These are phyloP conservation scores for Lobosporangium transversale DNA, from an alignment of 192 early-diverging fungal genomes.

Conservation along the genomic window DNA sequence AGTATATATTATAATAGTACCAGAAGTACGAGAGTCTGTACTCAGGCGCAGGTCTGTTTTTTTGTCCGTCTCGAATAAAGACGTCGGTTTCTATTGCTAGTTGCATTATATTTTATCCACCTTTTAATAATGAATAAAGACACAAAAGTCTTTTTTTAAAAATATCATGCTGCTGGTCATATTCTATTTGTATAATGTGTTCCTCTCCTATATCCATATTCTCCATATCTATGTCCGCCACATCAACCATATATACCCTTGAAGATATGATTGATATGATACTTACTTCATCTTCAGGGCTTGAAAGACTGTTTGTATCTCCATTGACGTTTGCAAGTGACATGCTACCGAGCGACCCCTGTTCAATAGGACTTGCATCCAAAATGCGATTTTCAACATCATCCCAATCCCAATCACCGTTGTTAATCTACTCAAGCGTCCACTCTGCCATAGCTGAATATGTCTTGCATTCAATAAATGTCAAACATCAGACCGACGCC, in stretches of 20 bases:
- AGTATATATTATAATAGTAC: no score
- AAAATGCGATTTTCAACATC: constrained; percentile 1
- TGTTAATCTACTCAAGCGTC: neutral
- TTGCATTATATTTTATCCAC: no score
- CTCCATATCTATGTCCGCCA: neutral
- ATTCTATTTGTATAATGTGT: no score
- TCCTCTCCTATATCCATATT: neutral
- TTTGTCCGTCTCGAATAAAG: no score
- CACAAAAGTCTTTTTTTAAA: no score
- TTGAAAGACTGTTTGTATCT: neutral
- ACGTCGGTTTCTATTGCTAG: no score
- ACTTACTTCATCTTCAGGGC: neutral
- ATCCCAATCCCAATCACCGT: constrained; percentile 2
- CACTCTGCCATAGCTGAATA: neutral
- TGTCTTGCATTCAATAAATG: no score
- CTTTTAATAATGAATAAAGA: no score
- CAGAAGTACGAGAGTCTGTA: no score
- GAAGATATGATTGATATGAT: neutral
- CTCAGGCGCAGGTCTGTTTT: no score
- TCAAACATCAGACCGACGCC: no score
- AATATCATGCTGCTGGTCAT: no score
- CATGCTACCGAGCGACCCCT: neutral
- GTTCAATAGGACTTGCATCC: constrained; percentile 1
- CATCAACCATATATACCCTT: neutral
- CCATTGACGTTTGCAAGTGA: neutral